Percentiles rank a stretch among this genome's conserved stretches.
These are phyloP conservation scores for Fusarium neocosmosporiellum DNA, from an alignment of 2,329 filamentous ascomycete genomes.

Conservation along the genomic window DNA sequence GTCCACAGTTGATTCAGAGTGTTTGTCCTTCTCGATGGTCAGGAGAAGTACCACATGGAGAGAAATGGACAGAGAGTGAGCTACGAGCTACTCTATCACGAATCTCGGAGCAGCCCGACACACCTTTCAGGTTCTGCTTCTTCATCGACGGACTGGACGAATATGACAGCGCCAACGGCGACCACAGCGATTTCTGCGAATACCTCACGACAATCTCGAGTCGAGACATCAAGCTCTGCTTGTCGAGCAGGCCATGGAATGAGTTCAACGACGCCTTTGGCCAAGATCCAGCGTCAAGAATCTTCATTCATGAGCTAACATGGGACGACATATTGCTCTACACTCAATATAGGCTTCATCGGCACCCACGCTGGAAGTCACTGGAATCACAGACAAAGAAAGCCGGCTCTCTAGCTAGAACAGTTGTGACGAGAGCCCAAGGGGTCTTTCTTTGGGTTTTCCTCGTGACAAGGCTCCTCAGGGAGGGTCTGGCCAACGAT, in stretches of 20 bases:
- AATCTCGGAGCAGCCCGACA: not conserved
- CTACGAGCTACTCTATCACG: not conserved
- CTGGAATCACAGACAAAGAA: not conserved
- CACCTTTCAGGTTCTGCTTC: not conserved
- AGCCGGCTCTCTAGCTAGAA: not conserved
- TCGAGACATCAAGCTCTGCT: slow-evolving; percentile 14
- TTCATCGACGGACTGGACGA: slow-evolving; percentile 32
- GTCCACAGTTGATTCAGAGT: slow-evolving; percentile 1
- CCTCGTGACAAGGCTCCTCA: slow-evolving; percentile 13
- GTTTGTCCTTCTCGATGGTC: slow-evolving; percentile 6
- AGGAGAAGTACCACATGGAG: not conserved
- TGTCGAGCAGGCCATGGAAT: slow-evolving; percentile 27
- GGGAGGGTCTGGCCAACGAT: slow-evolving; percentile 15
- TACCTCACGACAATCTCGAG: not conserved
- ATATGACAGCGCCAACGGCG: slow-evolving; percentile 13
- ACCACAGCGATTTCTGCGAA: slow-evolving; percentile 22
- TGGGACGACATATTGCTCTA: slow-evolving; percentile 3
- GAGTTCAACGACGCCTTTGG: slow-evolving; percentile 22
- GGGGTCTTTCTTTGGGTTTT: slow-evolving; percentile 37
- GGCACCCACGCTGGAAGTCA: not conserved
- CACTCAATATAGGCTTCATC: not conserved
- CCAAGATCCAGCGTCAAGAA: not conserved
- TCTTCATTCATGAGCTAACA: slow-evolving; percentile 27
- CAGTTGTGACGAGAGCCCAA: slow-evolving; percentile 13
- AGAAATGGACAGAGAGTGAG: not conserved